phyloP scores from a whole-genome alignment of 2,329 filamentous ascomycete species.

The Myriosclerotinia scirpicola region DNA sequence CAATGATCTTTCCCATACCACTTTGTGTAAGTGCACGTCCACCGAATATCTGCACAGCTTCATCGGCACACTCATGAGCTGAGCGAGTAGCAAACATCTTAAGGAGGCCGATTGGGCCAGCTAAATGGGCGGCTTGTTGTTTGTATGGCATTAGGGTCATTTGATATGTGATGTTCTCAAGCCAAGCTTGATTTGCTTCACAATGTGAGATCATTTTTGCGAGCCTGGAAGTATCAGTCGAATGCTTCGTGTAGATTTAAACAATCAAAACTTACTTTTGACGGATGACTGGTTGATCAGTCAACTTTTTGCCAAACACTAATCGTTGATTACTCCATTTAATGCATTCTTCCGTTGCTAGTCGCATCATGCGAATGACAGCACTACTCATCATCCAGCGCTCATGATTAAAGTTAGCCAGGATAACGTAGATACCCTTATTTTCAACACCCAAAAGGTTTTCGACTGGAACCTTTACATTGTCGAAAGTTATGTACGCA shows the following conservation, averaged over 20 bases:
- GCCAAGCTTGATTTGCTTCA: constrained; percentile 82
- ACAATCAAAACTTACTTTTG: constrained; percentile 59
- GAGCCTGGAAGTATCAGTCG: constrained; percentile 49
- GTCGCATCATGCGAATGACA: constrained; percentile 63
- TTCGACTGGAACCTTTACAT: constrained; percentile 79
- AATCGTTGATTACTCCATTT: constrained; percentile 88
- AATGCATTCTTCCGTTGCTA: constrained; percentile 77
- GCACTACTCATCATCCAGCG: constrained; percentile 69
- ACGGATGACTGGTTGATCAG: constrained; percentile 79
- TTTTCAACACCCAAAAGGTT: constrained; percentile 80
- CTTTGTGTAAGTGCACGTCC: constrained; percentile 76
- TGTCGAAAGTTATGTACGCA: constrained; percentile 70
- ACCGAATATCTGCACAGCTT: constrained; percentile 83
- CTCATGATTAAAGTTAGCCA: constrained; percentile 89
- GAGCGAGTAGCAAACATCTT: constrained; percentile 77
- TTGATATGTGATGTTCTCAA: constrained; percentile 81
- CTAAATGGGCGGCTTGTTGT: constrained; percentile 71
- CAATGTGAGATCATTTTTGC: constrained; percentile 83
- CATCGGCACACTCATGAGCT: constrained; percentile 80
- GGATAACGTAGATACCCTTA: constrained; percentile 81
- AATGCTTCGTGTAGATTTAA: neutral
- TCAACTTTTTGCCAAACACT: constrained; percentile 78
- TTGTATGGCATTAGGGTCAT: constrained; percentile 84
- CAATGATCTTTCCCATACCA: constrained; percentile 79
- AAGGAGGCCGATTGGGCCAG: constrained; percentile 77